Percentiles rank a stretch among this genome's conserved stretches.
Evolutionary conservation across 2,329 filamentous ascomycete species (phyloP).

Genomic region (Trichoderma arundinaceum): DNA sequence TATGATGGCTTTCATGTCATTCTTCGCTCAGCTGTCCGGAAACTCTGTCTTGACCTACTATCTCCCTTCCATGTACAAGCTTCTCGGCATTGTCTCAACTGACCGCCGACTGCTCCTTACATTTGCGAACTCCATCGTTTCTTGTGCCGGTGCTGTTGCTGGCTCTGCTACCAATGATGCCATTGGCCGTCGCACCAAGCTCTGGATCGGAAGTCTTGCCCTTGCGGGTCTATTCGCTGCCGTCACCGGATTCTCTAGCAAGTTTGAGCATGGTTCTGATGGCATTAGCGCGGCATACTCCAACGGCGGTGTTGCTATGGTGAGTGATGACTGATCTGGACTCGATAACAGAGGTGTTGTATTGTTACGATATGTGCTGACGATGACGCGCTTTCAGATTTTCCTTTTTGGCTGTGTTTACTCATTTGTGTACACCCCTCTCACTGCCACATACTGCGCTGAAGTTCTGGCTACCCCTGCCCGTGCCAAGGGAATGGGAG

Average conservation of each 20-base stretch:
- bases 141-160: conserved; percentile 49
- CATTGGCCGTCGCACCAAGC: conserved; percentile 48
- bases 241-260: conserved; percentile 54
- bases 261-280: conserved; percentile 45
- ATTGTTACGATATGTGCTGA: not conserved
- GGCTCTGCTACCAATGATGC: conserved; percentile 43
- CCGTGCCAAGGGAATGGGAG: conserved; percentile 46
- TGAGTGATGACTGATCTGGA: conserved; percentile 33
- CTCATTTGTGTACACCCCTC: conserved; percentile 57
- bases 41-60: conserved; percentile 59
- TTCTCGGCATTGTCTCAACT: conserved; percentile 60
- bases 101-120: conserved; percentile 54
- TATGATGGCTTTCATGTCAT: conserved; percentile 57
- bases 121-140: conserved; percentile 47
- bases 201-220: conserved; percentile 58
- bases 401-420: conserved; percentile 60
- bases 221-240: conserved; percentile 53
- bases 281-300: conserved; percentile 45
- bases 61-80: conserved; percentile 58
- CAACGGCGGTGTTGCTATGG: conserved; percentile 54
- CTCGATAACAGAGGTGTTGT: not conserved
- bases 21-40: conserved; percentile 61
- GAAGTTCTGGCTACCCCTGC: conserved; percentile 44
- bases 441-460: conserved; percentile 47
- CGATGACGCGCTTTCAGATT: conserved; percentile 44